Base-by-base conservation (phyloP, 108 stramenopile genomes). In the Stephanodiscus triporus region DNA sequence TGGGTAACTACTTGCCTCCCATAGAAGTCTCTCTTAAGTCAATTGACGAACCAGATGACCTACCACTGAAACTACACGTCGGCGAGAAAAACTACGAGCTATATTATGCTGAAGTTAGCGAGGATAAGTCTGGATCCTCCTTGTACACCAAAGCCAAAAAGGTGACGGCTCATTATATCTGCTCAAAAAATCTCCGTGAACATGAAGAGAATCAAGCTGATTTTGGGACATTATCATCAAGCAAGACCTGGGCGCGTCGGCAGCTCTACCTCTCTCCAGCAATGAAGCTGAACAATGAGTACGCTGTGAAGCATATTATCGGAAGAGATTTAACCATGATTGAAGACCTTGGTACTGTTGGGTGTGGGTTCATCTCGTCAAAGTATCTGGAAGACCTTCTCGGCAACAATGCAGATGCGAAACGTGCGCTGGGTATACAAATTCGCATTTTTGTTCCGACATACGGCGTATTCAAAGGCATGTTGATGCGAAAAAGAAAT, bases 401-500 rank as follows among this genome's bases (percentile, higher is more conserved):
- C n/a, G 68, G 60, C 55, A 50, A 40, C 27, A 48, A 53, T 43
- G 43, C 38, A 43, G 22, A 4, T 17, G 76, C 76, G 11, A 78
- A 27, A 48, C 17, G 50, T 11, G 65, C 70, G 10, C 6, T 73
- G n/a, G 70, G 71, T 1, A 64, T 71, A 17, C 77, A 78, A 73
- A 51, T 78, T 6, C 30, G 77, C 23, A 69, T 78, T 26, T 47
- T 64, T 58, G 65, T 69, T 19, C 77, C 77, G 17, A 47, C 64
- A 2, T 8, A 29, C 0, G 77, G 77, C 9, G 42, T 78, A 9
- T 78, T 72, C 51, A 75, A 81, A 56, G 88, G 88, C 22, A 76
- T 89, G 67, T 71, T 89, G 14, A 58, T 80, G 34, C 68, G 73
- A 17, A 82, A 81, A 51, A 62, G 59, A 2, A 72, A 48, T 58